These are phyloP conservation scores for Yamadazyma scolyti DNA, from an alignment of 805 yeast species.

Conservation along the genomic window DNA sequence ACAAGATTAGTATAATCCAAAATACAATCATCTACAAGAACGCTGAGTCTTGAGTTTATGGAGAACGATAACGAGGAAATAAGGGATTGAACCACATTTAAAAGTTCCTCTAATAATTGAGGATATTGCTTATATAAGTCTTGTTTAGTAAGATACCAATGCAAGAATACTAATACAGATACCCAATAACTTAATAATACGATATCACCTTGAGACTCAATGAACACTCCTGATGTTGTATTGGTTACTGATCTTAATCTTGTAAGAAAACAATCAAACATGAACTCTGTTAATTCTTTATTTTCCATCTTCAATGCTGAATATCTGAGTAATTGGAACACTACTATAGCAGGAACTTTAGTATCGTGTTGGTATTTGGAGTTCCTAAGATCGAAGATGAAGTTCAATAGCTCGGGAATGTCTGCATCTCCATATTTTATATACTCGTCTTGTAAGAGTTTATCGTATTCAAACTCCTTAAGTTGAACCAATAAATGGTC, in stretches of 20 bases:
- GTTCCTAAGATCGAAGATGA: constrained; percentile 42
- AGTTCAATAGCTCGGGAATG: constrained; percentile 48
- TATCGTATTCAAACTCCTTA: constrained; percentile 53
- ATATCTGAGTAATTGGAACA: constrained; percentile 68
- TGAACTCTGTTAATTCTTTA: constrained; percentile 51
- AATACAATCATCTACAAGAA: constrained; percentile 60
- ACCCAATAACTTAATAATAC: constrained; percentile 84
- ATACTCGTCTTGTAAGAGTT: constrained; percentile 53
- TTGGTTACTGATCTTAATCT: constrained; percentile 58
- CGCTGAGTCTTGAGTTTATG: constrained; percentile 56
- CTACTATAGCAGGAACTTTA: constrained; percentile 62
- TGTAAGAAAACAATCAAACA: constrained; percentile 57
- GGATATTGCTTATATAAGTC: constrained; percentile 54
- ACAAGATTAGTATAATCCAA: constrained; percentile 79
- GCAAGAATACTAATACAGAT: constrained; percentile 69
- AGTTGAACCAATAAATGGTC: constrained; percentile 26
- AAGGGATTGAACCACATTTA: constrained; percentile 54
- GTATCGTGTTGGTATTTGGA: constrained; percentile 41
- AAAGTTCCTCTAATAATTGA: constrained; percentile 59
- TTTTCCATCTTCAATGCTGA: constrained; percentile 58
- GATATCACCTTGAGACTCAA: constrained; percentile 53
- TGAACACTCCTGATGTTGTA: constrained; percentile 56
- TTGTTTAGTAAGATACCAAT: constrained; percentile 73
- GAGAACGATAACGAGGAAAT: constrained; percentile 65
- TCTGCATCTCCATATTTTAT: constrained; percentile 59